Evolutionary conservation across 805 yeast genomes (phyloP), one percentile per base, ranked within the genome.

Genomic region (Cyberlindnera euphorbiiphila): DNA sequence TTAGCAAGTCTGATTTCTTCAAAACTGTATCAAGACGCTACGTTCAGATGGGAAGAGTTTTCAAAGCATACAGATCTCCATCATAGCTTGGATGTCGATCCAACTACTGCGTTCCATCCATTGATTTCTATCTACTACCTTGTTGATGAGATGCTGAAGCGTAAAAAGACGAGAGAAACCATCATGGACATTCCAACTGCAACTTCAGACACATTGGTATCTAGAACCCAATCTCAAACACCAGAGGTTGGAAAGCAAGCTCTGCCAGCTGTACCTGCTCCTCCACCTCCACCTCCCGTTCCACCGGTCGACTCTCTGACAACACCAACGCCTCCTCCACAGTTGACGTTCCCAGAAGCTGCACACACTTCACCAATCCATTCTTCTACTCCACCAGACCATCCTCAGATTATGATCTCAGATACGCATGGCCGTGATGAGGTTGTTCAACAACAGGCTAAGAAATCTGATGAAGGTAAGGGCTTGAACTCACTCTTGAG

Each of bases 41-140:
- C 72, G 20, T 73, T 66, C 18, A 72, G 74, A 41, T 85, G 94
- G 94, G 67, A 71, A 14, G 35, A 37, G 17, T 18, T 37, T 2
- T 31, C 44, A 17, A 37, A 36, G 5, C 34, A 25, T 21, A 26
- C 33, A n/a, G 45, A 40, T 9, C 18, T 37, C 3, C 42, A 39
- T 22, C 39, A 25, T 10, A 32, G 35, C 6, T 13, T 47, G 17
- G 37, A 25, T 22, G 43, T 46, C 9, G 55, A 70, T 60, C 97
- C 98, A 12, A 85, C 95, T 1, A 69, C 74, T 37, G 91, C 89
- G 2, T 89, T 74, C 59, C 95, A 89, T 61, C 98, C 98, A 0
- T 68, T 89, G 46, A 64, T 91, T 10, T 86, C 96, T 6, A 81
- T 91, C 25, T 93, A 93, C 58, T 82, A 76, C 54, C 69, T 93